These are phyloP conservation scores for Platanthera guangdongensis DNA, from an alignment of 106 monocot genomes.

Conservation along the genomic window DNA sequence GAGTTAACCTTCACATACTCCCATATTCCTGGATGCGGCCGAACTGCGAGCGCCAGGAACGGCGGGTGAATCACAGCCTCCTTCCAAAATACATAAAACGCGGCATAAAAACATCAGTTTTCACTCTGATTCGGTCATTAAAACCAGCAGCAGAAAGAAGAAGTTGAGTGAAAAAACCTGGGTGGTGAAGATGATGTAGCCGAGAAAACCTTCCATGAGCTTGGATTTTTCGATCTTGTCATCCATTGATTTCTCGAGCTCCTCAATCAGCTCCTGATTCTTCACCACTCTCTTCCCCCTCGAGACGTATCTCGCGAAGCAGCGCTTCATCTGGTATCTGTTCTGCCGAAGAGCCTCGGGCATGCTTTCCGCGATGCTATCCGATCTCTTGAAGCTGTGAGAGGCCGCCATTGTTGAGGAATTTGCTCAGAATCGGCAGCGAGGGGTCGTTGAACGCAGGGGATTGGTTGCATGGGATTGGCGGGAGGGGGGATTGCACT, in stretches of 20 bases:
- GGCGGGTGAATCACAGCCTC: slow-evolving; percentile 86
- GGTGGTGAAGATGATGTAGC: slow-evolving; percentile 82
- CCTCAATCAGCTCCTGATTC: slow-evolving; percentile 70
- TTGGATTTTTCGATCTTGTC: slow-evolving; percentile 69
- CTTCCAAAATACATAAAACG: slow-evolving; percentile 10
- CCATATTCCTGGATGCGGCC: slow-evolving; percentile 86
- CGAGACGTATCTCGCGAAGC: slow-evolving; percentile 49
- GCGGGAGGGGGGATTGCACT: slow-evolving; percentile 1
- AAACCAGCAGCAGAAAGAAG: neutral
- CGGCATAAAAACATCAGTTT: slow-evolving; percentile 10
- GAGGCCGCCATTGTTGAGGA: slow-evolving; percentile 17
- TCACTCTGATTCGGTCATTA: neutral
- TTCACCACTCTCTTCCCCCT: slow-evolving; percentile 72
- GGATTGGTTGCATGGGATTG: slow-evolving; percentile 7
- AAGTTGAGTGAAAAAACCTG: slow-evolving; percentile 36
- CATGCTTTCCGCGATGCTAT: slow-evolving; percentile 84
- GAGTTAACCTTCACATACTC: slow-evolving; percentile 82
- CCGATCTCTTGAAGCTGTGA: slow-evolving; percentile 64
- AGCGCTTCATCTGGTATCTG: slow-evolving; percentile 94
- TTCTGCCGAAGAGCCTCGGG: slow-evolving; percentile 82
- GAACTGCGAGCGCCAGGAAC: slow-evolving; percentile 64
- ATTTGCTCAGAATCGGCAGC: neutral
- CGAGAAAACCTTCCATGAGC: slow-evolving; percentile 90
- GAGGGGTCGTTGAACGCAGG: neutral
- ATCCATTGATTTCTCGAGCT: slow-evolving; percentile 76